A percentile compares a stretch with the other conserved stretches of the same genome.
Evolutionary conservation across 306 rosid genomes (phyloP).

Genomic region (Prosopis cineraria): DNA sequence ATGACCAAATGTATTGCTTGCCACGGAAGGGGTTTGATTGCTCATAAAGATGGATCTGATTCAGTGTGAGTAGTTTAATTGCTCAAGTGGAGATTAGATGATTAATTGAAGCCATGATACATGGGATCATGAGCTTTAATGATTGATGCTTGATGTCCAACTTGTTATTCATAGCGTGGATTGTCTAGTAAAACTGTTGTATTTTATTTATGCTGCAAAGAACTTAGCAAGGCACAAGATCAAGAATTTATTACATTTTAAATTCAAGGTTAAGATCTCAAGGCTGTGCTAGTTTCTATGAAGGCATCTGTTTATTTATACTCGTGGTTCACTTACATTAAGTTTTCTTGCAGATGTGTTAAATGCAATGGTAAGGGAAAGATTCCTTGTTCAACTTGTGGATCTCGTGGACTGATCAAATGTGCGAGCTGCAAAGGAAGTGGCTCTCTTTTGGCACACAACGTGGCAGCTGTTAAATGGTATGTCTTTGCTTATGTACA

Average conservation of each 20-base stretch:
- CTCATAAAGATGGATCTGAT: conserved; percentile 97
- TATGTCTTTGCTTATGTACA: conserved; percentile 41
- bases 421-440: conserved; percentile 67
- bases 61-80: conserved; percentile 57
- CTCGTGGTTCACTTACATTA: conserved; percentile 20
- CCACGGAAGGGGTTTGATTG: conserved; percentile 93
- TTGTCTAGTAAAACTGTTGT: neutral
- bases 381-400: conserved; percentile 82
- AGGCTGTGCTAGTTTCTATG: conserved; percentile 24
- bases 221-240: conserved; percentile 3
- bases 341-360: conserved; percentile 71
- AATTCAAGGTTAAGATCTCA: conserved; percentile 9
- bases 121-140: conserved; percentile 3
- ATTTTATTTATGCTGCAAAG: neutral
- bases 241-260: conserved; percentile 21
- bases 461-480: conserved; percentile 75
- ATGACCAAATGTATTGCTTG: conserved; percentile 74
- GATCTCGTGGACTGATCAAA: conserved; percentile 78
- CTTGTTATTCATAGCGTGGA: neutral
- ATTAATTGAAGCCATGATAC: conserved; percentile 16
- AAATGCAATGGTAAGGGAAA: conserved; percentile 83
- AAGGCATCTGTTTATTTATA: conserved; percentile 23
- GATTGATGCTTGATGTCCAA: conserved; percentile 2
- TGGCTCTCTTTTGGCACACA: conserved; percentile 75
- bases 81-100: conserved; percentile 4